Base-by-base conservation (phyloP, 305 asterid genomes). In the Ilex paraguariensis region DNA sequence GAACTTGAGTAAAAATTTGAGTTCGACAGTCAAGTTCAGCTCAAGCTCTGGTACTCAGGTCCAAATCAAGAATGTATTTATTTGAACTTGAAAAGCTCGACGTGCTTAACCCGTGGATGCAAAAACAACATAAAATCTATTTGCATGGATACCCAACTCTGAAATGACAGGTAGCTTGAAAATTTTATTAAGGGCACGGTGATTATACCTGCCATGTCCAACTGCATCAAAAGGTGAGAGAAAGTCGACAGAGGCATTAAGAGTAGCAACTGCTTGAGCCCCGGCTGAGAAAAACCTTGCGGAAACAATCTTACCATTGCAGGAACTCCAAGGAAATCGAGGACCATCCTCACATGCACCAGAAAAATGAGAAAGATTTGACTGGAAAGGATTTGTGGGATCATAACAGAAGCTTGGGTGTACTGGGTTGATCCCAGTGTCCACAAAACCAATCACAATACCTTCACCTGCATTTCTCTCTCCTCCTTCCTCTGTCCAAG, bases 261-360 rank as follows among this genome's bases (percentile, higher is more conserved):
- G 87, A 12, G 69, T 63, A 15, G 78, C 76, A 17, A 71, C 73
- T 21, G 94, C 91, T 66, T 67, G 80, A 32, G 94, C 95, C 2
- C 94, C 94, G 3, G 85, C 66, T 2, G 94, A 80, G 57, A 86
- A 90, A 66, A 87, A 87, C 71, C 96, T 74, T 11, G 98, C 98
- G n/a, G 96, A 83, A 67, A 84, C 28, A 36, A 93, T 84, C 79
- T 92, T 90, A 0, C 95, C 95, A 9, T 87, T 90, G 82, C 98
- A 90, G 28, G 88, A 84, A 48, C 61, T 71, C 42, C 66, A 59
- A 21, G 91, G 94, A 55, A 93, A 93, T 1, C 76, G 60, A 48
- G 95, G 98, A 10, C 95, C 96, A 0, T 59, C 70, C 69, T 93
- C 87, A 61, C 96, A 93, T 46, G 65, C 59, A 48, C 94, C 96